A percentile compares a stretch with the other conserved stretches of the same genome.
phyloP scores from a whole-genome alignment of 2,329 filamentous ascomycete genomes.

The Chaetothyriales sp. region DNA sequence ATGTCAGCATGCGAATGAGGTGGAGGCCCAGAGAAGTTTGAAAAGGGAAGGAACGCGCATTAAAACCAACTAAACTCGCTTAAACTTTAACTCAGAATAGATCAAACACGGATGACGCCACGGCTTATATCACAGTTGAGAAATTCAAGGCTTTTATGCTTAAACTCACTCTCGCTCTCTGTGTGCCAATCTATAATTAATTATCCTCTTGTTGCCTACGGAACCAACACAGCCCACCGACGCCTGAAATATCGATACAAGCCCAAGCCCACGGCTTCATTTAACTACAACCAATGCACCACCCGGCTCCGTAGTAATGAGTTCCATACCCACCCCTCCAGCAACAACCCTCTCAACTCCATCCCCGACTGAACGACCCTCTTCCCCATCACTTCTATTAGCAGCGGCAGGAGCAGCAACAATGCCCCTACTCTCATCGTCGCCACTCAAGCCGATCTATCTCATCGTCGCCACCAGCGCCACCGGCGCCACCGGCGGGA shows the following conservation, averaged over 20 bases:
- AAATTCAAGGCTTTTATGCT: too few species aligned
- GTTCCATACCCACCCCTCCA: constrained; percentile 13
- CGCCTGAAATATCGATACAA: neutral
- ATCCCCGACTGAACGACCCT: constrained; percentile 13
- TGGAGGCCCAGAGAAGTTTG: too few species aligned
- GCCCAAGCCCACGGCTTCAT: neutral
- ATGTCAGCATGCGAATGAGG: too few species aligned
- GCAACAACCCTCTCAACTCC: constrained; percentile 15
- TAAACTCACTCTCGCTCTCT: neutral
- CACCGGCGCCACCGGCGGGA: constrained; percentile 56
- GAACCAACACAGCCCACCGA: neutral
- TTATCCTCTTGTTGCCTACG: neutral
- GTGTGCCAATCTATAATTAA: too few species aligned
- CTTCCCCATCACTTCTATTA: neutral
- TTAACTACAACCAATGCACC: neutral
- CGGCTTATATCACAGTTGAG: too few species aligned
- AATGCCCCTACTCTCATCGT: neutral
- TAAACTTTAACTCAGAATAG: too few species aligned
- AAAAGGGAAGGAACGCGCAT: too few species aligned
- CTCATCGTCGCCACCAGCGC: constrained; percentile 38
- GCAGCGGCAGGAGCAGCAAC: constrained; percentile 1
- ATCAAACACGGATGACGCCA: too few species aligned
- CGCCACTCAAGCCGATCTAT: constrained; percentile 17
- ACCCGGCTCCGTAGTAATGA: constrained; percentile 1
- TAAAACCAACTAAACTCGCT: too few species aligned